Conservation (phyloP, 805 yeast species). For the Ogataea haglerorum region DNA sequence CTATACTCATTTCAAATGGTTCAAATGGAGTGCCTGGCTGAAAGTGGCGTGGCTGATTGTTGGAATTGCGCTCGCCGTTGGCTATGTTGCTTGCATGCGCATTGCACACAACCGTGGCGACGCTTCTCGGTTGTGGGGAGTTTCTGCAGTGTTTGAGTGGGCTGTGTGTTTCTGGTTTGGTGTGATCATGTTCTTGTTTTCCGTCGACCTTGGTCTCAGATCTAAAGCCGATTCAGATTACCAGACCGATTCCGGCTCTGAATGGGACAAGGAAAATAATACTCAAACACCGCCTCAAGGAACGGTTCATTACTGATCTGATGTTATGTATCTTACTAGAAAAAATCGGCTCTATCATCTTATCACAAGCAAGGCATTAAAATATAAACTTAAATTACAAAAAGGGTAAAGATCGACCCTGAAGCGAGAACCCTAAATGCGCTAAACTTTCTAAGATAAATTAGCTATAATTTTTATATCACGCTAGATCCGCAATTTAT, state of each 20-base stretch:
- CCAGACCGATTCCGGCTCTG: constrained; percentile 4
- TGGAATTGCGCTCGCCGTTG: constrained; percentile 66
- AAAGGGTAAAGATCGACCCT: not conserved
- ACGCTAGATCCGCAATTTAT: not conserved
- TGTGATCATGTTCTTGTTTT: constrained; percentile 55
- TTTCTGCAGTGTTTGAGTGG: constrained; percentile 81
- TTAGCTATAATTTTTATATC: too few species aligned
- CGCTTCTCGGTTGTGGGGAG: constrained; percentile 38
- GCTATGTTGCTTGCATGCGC: constrained; percentile 48
- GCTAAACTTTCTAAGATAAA: not conserved
- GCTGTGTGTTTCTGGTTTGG: constrained; percentile 82
- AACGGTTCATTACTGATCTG: constrained; percentile 3
- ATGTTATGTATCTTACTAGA: not conserved
- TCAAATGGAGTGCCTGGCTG: constrained; percentile 43
- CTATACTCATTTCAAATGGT: constrained; percentile 24
- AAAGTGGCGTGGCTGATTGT: constrained; percentile 63
- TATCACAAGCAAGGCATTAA: too few species aligned
- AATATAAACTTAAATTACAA: not conserved
- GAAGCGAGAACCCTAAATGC: not conserved
- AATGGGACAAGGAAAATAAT: constrained; percentile 3
- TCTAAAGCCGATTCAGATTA: constrained; percentile 8
- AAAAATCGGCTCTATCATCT: not conserved
- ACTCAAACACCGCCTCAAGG: not conserved
- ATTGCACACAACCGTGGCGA: constrained; percentile 20
- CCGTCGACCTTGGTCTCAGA: constrained; percentile 53